These are phyloP conservation scores for Leccinum arenicola DNA, from an alignment of 768 basidiomycete genomes.

Conservation along the genomic window DNA sequence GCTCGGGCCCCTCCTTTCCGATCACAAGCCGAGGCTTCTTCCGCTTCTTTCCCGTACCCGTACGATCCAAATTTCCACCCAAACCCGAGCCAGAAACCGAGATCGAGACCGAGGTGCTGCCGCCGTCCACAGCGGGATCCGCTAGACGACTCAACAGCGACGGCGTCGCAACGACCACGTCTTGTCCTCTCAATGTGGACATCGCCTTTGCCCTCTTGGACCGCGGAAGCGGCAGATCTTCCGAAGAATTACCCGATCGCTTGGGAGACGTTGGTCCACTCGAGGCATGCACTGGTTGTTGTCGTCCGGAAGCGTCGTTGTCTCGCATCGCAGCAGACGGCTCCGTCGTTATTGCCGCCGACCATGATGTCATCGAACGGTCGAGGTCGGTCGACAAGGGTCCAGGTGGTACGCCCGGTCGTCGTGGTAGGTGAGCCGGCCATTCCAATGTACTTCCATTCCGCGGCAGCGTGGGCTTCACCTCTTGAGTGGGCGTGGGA, in stretches of 20 bases:
- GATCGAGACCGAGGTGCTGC: background rate
- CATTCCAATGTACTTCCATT: constrained; percentile 17
- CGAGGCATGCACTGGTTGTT: background rate
- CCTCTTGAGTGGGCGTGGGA: constrained; percentile 9
- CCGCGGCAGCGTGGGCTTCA: constrained; percentile 6
- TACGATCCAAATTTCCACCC: constrained; percentile 18
- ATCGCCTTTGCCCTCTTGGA: constrained; percentile 33
- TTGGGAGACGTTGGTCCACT: constrained; percentile 21
- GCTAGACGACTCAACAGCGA: constrained; percentile 46
- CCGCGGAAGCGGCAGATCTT: constrained; percentile 33
- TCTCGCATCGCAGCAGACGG: constrained; percentile 15
- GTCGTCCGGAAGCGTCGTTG: constrained; percentile 5
- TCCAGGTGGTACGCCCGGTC: constrained; percentile 12
- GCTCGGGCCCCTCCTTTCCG: constrained; percentile 8
- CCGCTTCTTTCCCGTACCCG: constrained; percentile 16
- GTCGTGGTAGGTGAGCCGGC: constrained; percentile 29
- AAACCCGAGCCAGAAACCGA: background rate
- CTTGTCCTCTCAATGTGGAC: constrained; percentile 25
- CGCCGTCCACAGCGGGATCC: constrained; percentile 16
- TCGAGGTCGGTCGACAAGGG: constrained; percentile 15
- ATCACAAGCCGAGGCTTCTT: constrained; percentile 8
- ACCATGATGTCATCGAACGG: constrained; percentile 10
- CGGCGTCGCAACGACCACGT: constrained; percentile 22
- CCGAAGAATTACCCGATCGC: constrained; percentile 25
- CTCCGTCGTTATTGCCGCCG: constrained; percentile 8